Conservation (phyloP, 441 rosid species). For the Gossypium trilobum region DNA sequence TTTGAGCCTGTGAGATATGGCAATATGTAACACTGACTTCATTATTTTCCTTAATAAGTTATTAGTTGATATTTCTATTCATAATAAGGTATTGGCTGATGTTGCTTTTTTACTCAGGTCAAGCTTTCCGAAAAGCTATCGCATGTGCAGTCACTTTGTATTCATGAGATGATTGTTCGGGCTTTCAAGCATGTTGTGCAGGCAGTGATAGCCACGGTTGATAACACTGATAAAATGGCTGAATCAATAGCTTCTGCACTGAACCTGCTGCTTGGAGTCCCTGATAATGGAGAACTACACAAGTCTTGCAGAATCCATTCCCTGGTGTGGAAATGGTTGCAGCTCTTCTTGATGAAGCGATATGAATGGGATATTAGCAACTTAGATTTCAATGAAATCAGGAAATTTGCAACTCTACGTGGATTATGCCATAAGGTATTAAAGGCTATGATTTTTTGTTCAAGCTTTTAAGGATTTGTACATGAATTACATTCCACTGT, state of each 20-base stretch:
- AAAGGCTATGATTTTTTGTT: background rate
- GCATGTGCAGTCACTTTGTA: slow-evolving; percentile 62
- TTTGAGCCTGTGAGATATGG: background rate
- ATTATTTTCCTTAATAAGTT: background rate
- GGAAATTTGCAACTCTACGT: slow-evolving; percentile 59
- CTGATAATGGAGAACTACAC: slow-evolving; percentile 29
- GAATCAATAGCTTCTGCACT: slow-evolving; percentile 48
- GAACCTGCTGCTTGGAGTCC: slow-evolving; percentile 60
- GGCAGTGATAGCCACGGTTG: slow-evolving; percentile 51
- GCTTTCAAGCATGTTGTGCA: slow-evolving; percentile 62
- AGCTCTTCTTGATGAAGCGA: slow-evolving; percentile 51
- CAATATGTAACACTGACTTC: background rate
- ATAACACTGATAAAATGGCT: slow-evolving; percentile 42
- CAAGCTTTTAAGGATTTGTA: slow-evolving; percentile 2
- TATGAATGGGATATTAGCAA: slow-evolving; percentile 54
- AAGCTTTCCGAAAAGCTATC: slow-evolving; percentile 63
- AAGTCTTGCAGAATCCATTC: slow-evolving; percentile 39
- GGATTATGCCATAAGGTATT: slow-evolving; percentile 71
- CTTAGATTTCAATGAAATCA: slow-evolving; percentile 51
- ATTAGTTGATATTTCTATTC: slow-evolving; percentile 14
- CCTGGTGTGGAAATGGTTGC: slow-evolving; percentile 54
- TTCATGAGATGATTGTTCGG: slow-evolving; percentile 72
- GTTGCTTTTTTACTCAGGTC: slow-evolving; percentile 35
- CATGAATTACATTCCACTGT: slow-evolving; percentile 4
- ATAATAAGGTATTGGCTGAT: background rate